Evolutionary conservation across 2,329 filamentous ascomycete species (phyloP), one percentile per base, ranked within the genome.

Genomic region (Chaetomiaceae sp.): DNA sequence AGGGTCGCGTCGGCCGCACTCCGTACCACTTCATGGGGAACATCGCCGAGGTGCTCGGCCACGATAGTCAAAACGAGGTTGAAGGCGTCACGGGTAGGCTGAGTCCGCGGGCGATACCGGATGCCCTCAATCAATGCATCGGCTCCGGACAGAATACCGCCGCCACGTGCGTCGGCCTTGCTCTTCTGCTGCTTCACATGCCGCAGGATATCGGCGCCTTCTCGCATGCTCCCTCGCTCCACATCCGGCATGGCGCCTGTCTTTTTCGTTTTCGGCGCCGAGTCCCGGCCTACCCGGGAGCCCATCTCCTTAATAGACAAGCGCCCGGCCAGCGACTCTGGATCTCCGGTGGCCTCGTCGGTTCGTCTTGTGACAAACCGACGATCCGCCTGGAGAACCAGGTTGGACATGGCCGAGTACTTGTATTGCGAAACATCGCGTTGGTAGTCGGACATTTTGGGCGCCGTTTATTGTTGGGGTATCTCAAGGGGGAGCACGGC

Each of bases 361-460:
- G 86, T 90, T 65, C 90, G 85, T 70, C 94, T 85, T 60, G 90
- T 90, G 65, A 95, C 87, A 70, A 99, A 97, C 65, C 94, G 87
- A 75, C 91, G 87, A 78, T 99, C 94, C 76, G 90, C 91, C 88
- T 99, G 94, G 83, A 99, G 89, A 69, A 99, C 94, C 90, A 99
- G 87, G 84, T 99, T 99, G 76, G 94, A 99, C 94, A 99, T 97
- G 72, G 89, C 90, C 84, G 90, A 90, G 82, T 96, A 96, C 75
- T 96, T 96, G 82, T 95, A 96, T 75, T 96, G 91, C 73, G 90
- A 91, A 66, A 95, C 88, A 86, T 94, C 84, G 73, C 82, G 82
- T 67, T 85, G 78, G 71, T 82, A 78, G 71, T 85, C 87, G 71
- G 87, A 80, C 89, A 92, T 91, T 54, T 69, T 79, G 70, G 61